These are phyloP conservation scores for Prunella vulgaris DNA, from an alignment of 257 asterid genomes.

Conservation along the genomic window DNA sequence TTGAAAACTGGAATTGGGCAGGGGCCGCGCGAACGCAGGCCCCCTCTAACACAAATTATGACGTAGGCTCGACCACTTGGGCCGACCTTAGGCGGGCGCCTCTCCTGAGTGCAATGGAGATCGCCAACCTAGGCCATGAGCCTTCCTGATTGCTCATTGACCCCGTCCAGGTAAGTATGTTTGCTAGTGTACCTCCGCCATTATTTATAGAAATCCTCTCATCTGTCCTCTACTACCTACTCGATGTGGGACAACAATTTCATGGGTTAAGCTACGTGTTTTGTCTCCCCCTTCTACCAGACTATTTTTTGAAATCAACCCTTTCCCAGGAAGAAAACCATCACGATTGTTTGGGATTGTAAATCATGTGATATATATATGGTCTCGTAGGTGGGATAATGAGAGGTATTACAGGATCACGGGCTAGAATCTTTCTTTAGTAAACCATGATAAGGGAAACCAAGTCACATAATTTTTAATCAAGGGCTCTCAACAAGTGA, in stretches of 20 bases:
- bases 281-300: too few relatives aligned
- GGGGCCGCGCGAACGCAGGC: slow-evolving; percentile 29
- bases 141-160: slow-evolving; percentile 28
- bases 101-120: slow-evolving; percentile 32
- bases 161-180: slow-evolving; percentile 41
- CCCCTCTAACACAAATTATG: slow-evolving; percentile 27
- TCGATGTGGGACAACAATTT: neutral
- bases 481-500: too few relatives aligned
- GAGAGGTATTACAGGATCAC: too few relatives aligned
- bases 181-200: fast-evolving
- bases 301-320: too few relatives aligned
- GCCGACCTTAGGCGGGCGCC: slow-evolving; percentile 28
- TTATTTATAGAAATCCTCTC: neutral
- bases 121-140: slow-evolving; percentile 36
- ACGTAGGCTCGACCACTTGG: slow-evolving; percentile 30
- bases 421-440: too few relatives aligned
- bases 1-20: neutral
- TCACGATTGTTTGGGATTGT: too few relatives aligned
- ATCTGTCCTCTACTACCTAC: neutral
- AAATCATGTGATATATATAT: too few relatives aligned
- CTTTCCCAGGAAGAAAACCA: neutral
- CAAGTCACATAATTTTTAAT: too few relatives aligned
- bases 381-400: too few relatives aligned
- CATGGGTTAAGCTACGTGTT: too few relatives aligned
- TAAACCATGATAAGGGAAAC: too few relatives aligned